phyloP scores from a whole-genome alignment of 1,284 basidiomycete species.

The Neolentinus lepideus region DNA sequence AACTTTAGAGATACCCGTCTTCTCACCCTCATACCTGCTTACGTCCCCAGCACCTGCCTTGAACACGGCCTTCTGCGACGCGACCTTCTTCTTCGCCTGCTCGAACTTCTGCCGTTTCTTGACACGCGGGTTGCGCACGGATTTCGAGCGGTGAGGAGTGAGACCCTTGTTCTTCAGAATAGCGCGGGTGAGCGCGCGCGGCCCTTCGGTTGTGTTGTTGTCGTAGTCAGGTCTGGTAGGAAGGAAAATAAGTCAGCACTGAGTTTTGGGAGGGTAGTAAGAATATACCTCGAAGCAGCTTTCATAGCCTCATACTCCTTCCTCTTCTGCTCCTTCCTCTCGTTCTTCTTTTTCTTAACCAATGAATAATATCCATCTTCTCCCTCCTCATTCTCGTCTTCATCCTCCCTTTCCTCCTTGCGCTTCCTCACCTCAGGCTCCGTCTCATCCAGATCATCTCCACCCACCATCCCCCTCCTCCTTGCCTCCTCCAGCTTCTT shows the following conservation, averaged over 20 bases:
- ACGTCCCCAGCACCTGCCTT: constrained; percentile 72
- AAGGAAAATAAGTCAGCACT: constrained; percentile 3
- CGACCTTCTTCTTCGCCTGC: constrained; percentile 87
- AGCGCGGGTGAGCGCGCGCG: constrained; percentile 80
- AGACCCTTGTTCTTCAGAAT: constrained; percentile 92
- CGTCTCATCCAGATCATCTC: constrained; percentile 58
- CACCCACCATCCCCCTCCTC: constrained; percentile 41
- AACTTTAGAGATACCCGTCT: constrained; percentile 80
- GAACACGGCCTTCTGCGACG: constrained; percentile 84
- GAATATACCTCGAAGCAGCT: constrained; percentile 54
- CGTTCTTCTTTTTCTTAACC: constrained; percentile 67
- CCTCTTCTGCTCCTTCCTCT: constrained; percentile 74
- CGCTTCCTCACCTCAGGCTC: constrained; percentile 29
- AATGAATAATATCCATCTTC: constrained; percentile 82
- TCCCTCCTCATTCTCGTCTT: constrained; percentile 32
- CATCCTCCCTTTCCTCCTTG: constrained; percentile 28
- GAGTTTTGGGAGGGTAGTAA: not conserved
- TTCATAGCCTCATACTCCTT: constrained; percentile 68
- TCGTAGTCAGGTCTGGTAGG: constrained; percentile 29
- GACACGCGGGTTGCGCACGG: constrained; percentile 89
- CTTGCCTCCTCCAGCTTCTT: constrained; percentile 43
- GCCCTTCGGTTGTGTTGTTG: constrained; percentile 52
- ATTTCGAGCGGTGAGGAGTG: constrained; percentile 81
- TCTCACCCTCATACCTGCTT: constrained; percentile 64
- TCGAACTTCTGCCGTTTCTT: constrained; percentile 92